Base-by-base conservation (phyloP, 2,329 filamentous ascomycete species). In the Rhytidhysteron rufulum region DNA sequence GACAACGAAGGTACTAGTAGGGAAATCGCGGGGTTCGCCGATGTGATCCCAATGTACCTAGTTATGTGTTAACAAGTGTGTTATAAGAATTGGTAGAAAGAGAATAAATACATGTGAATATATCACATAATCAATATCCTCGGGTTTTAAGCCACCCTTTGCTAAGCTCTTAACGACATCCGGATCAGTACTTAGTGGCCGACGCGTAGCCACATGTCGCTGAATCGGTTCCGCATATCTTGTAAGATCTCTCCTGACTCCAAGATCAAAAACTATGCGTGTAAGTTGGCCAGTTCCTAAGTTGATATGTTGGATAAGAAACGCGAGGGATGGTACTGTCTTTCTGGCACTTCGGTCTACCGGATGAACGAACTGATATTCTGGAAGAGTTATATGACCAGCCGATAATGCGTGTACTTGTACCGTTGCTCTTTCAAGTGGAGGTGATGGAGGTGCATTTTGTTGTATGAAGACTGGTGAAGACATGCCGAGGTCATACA, bases 11-110 rank as follows among this genome's bases (percentile, higher is more conserved):
- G 63, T 61, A 0, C 74, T 65, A 9, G 62, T 55, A 1, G 65
- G 43, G 46, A 78, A 80, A 48, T 79, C 74, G 2, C 62, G 57
- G 0, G 76, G 73, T 4, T 74, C 77, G n/a, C 77, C 78, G 27
- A 74, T 66, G 45, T 80, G 78, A 48, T 81, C 77, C 67, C 74
- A 79, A 49, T 81, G 77, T 0, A 76, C 24, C 24, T 27, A 27
- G 8, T 40, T 19, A 61, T n/a, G n/a, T n/a, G n/a, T n/a, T n/a
- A n/a, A n/a, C n/a, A n/a, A n/a, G n/a, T n/a, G n/a, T n/a, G n/a
- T n/a, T n/a, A n/a, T n/a, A n/a, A n/a, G n/a, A n/a, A n/a, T n/a
- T n/a, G n/a, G n/a, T n/a, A n/a, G n/a, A n/a, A n/a, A n/a, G n/a
- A n/a, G n/a, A n/a, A n/a, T n/a, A 45, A n/a, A 54, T 58, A 15